These are phyloP conservation scores for Epichloe uncinata DNA, from an alignment of 2,329 filamentous ascomycete genomes.

Conservation along the genomic window DNA sequence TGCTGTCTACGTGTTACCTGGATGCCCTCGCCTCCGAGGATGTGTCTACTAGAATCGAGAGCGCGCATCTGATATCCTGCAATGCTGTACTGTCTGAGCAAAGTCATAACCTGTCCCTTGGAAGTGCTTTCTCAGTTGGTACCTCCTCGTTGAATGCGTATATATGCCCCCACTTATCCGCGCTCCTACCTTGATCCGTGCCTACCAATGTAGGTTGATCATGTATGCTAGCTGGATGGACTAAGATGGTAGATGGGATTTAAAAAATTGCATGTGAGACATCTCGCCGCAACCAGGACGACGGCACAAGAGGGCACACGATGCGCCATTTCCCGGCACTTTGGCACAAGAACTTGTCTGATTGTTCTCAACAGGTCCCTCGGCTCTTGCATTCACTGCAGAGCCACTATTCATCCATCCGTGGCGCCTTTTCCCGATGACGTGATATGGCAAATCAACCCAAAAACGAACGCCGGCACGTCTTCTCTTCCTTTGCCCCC, in stretches of 20 bases:
- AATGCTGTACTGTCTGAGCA: too few relatives aligned
- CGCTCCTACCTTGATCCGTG: too few relatives aligned
- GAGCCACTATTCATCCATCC: neutral
- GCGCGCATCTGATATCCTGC: too few relatives aligned
- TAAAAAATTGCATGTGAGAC: neutral
- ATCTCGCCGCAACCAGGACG: neutral
- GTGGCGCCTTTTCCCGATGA: neutral
- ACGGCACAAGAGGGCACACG: neutral
- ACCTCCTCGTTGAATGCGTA: too few relatives aligned
- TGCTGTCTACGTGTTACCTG: neutral
- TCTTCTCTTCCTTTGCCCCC: neutral
- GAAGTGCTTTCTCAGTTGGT: too few relatives aligned
- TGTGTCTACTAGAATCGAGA: too few relatives aligned
- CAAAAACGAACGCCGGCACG: neutral
- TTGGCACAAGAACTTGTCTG: neutral
- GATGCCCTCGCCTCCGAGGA: too few relatives aligned
- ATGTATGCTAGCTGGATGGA: too few relatives aligned
- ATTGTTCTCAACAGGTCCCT: neutral
- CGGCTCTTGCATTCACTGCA: neutral
- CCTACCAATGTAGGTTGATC: too few relatives aligned
- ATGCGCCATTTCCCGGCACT: neutral
- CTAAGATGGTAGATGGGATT: too few relatives aligned
- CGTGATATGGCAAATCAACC: slow-evolving; percentile 1
- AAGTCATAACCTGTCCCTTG: too few relatives aligned
- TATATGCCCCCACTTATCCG: too few relatives aligned